Evolutionary conservation across 1,139 yeast species (phyloP).

Genomic region (Trichomonascaceae sp.): DNA sequence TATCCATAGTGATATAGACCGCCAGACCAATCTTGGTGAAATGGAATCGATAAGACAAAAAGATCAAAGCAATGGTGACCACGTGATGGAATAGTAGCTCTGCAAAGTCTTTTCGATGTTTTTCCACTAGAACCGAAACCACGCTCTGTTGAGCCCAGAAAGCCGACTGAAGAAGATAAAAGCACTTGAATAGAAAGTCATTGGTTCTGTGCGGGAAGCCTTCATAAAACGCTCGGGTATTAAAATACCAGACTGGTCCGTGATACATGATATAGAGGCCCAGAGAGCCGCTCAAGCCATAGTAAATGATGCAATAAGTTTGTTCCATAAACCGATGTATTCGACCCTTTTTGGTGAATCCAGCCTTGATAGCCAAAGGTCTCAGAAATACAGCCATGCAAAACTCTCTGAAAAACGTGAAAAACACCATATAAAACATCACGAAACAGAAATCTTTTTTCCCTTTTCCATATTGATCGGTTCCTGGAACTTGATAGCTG

Average conservation of each 20-base stretch:
- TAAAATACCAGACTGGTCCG: constrained; percentile 82
- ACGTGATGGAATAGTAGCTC: constrained; percentile 92
- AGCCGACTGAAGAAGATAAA: constrained; percentile 88
- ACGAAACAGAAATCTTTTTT: constrained; percentile 75
- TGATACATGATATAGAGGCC: constrained; percentile 85
- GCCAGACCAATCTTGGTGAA: constrained; percentile 94
- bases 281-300: constrained; percentile 73
- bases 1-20: constrained; percentile 91
- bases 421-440: constrained; percentile 71
- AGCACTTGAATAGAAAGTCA: constrained; percentile 64
- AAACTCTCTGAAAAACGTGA: constrained; percentile 88
- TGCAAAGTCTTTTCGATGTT: constrained; percentile 88
- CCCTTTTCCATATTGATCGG: constrained; percentile 71
- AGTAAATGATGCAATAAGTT: constrained; percentile 76
- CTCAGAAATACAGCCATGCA: constrained; percentile 73
- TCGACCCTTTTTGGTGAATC: constrained; percentile 54
- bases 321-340: constrained; percentile 87
- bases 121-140: constrained; percentile 77
- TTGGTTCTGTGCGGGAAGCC: constrained; percentile 80
- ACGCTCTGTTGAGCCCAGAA: constrained; percentile 97
- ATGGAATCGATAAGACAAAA: constrained; percentile 89
- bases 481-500: constrained; percentile 56
- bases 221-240: constrained; percentile 72
- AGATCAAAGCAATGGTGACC: constrained; percentile 81
- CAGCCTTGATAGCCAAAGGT: constrained; percentile 58